phyloP scores from a whole-genome alignment of 2,329 filamentous ascomycete genomes.

The Pseudogymnoascus sp. region DNA sequence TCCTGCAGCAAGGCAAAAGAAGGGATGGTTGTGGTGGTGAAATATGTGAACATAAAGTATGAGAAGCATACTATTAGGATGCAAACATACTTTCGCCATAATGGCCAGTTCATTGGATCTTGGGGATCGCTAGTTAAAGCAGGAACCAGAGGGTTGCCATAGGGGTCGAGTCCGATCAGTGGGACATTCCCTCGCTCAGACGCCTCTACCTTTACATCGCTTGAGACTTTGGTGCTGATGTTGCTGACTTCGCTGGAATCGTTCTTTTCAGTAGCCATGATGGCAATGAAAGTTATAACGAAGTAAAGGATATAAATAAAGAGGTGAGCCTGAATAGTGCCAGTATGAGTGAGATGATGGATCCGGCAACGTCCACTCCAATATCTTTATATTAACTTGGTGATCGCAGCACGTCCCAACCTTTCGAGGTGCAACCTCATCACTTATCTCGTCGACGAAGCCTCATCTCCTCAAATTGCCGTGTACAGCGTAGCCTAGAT shows the following conservation, averaged over 20 bases:
- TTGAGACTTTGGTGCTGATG: not conserved
- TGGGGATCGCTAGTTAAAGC: constrained; percentile 38
- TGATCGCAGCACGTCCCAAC: too few species aligned
- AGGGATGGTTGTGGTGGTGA: constrained; percentile 49
- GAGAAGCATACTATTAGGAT: constrained; percentile 40
- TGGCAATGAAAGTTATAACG: not conserved
- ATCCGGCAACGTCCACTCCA: not conserved
- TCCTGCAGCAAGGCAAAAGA: constrained; percentile 43
- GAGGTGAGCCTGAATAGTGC: not conserved
- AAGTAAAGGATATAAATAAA: not conserved
- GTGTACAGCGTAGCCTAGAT: not conserved
- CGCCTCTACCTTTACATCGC: not conserved
- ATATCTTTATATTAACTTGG: not conserved
- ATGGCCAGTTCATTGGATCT: constrained; percentile 49
- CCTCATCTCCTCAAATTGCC: not conserved
- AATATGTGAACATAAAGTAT: constrained; percentile 52
- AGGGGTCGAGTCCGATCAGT: constrained; percentile 11
- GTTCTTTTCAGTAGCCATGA: not conserved
- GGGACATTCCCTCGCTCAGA: not conserved
- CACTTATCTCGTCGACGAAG: not conserved
- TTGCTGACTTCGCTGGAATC: not conserved
- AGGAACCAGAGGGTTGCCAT: constrained; percentile 33
- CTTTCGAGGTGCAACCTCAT: not conserved
- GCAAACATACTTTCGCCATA: constrained; percentile 39
- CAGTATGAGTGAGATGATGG: not conserved